Conservation (phyloP, 139 green algal genomes). For the Tetradesmus lagerheimii region DNA sequence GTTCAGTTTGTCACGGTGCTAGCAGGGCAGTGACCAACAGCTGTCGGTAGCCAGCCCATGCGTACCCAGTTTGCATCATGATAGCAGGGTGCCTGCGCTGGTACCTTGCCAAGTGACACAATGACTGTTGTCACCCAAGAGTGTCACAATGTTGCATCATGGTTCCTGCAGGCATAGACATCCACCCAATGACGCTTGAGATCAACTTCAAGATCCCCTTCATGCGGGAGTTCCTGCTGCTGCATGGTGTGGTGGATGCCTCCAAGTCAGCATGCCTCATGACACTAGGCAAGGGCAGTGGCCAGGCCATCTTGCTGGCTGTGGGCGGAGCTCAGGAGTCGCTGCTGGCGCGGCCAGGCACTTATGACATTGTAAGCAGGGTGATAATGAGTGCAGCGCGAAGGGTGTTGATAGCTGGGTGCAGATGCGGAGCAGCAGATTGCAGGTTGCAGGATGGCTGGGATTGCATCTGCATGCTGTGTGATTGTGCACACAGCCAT, state of each 20-base stretch:
- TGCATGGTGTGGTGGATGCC: conserved; percentile 58
- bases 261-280: conserved; percentile 54
- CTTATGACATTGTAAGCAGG: conserved; percentile 51
- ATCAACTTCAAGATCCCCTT: conserved; percentile 58
- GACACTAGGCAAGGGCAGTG: conserved; percentile 44
- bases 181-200: conserved; percentile 60
- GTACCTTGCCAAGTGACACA: no score
- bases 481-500: no score
- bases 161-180: conserved; percentile 51
- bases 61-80: no score
- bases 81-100: no score
- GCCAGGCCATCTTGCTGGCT: conserved; percentile 46
- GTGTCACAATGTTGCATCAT: no score
- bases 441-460: neutral
- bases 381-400: neutral
- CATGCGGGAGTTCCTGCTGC: conserved; percentile 53
- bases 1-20: no score
- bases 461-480: no score
- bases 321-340: conserved; percentile 56
- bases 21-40: no score
- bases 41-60: no score
- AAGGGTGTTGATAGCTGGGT: neutral
- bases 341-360: conserved; percentile 54
- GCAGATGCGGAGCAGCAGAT: neutral
- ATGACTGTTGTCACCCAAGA: no score